Percentiles rank a stretch among this genome's conserved stretches.
phyloP scores from a whole-genome alignment of 2,329 filamentous ascomycete genomes.

The Coniochaeta sp. region DNA sequence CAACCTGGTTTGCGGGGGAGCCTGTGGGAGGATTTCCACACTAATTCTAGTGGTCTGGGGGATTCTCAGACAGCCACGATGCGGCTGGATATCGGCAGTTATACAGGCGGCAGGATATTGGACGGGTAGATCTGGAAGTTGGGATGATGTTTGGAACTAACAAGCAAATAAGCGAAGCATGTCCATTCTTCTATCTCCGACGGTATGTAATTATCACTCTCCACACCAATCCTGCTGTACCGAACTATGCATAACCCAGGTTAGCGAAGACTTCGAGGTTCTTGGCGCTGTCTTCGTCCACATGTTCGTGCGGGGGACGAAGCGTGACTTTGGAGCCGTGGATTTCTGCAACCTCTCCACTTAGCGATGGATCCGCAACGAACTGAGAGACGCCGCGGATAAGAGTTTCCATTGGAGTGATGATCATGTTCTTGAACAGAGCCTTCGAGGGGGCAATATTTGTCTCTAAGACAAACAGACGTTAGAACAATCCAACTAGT shows the following conservation, averaged over 20 bases:
- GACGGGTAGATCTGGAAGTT: background rate
- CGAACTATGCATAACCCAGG: slow-evolving; percentile 30
- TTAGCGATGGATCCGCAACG: slow-evolving; percentile 28
- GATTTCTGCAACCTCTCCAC: slow-evolving; percentile 41
- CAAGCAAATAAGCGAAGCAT: background rate
- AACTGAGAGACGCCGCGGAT: slow-evolving; percentile 34
- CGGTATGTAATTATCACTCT: background rate
- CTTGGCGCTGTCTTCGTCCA: slow-evolving; percentile 37
- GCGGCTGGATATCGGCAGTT: background rate
- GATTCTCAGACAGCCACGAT: background rate
- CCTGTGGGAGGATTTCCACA: background rate
- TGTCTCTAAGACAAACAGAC: slow-evolving; percentile 24
- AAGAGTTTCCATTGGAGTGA: slow-evolving; percentile 43
- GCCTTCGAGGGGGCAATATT: slow-evolving; percentile 35
- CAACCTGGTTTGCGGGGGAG: background rate
- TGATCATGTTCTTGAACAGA: slow-evolving; percentile 38
- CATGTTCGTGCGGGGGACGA: slow-evolving; percentile 32
- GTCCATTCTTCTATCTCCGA: background rate
- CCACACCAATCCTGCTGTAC: background rate
- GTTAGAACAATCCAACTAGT: background rate
- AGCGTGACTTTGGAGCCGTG: slow-evolving; percentile 42
- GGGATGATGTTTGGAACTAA: background rate
- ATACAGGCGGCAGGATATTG: background rate
- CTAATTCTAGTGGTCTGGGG: background rate
- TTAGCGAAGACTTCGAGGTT: slow-evolving; percentile 41